Base-by-base conservation (phyloP, 352 stramenopile species). In the Globisporangium middletonii region DNA sequence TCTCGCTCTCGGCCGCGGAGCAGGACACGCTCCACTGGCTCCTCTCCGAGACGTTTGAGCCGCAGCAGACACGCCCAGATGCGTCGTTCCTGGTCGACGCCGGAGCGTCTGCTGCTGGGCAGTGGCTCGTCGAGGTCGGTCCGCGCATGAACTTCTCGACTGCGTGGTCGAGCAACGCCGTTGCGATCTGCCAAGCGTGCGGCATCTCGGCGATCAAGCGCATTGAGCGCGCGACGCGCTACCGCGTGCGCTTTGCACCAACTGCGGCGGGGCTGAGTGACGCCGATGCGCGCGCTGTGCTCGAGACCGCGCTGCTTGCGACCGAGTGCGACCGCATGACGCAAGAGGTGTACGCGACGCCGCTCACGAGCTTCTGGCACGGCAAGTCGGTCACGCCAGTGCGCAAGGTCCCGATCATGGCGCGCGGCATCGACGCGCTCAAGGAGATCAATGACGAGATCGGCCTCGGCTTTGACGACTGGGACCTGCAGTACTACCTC, bases 401-500 rank as follows among this genome's bases (percentile, higher is more conserved):
- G 37, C 75, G 85, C 52, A 89, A 82, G 37, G 83, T 99, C 30
- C 91, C 92, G 15, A 97, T 99, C 62, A 96, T 99, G 82, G 78
- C 88, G 60, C 77, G 97, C 59, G 97, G 97, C 18, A 69, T 96
- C 43, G 75, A 85, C 26, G 97, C 97, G 38, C 81, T 99, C 11
- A 92, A 99, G 68, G 83, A 92, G 72, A 96, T 99, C 62, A 99
- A 98, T 69, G 72, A 90, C 41, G 81, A 92, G 59, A 91, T 96
- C 50, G 97, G 97, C 8, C 78, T 99, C 42, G 96, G 95, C 30
- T 99, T 99, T 67, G 97, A 99, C 75, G 96, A 99, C 46, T 98
- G 94, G 85, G 97, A 99, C 76, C 76, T 99, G 49, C 85, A 99
- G 65, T 99, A 98, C 82, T 99, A 99, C 77, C 88, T 97, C 3